Evolutionary conservation across 345 rosid genomes (phyloP).

Genomic region (Citrus mangshanensis): DNA sequence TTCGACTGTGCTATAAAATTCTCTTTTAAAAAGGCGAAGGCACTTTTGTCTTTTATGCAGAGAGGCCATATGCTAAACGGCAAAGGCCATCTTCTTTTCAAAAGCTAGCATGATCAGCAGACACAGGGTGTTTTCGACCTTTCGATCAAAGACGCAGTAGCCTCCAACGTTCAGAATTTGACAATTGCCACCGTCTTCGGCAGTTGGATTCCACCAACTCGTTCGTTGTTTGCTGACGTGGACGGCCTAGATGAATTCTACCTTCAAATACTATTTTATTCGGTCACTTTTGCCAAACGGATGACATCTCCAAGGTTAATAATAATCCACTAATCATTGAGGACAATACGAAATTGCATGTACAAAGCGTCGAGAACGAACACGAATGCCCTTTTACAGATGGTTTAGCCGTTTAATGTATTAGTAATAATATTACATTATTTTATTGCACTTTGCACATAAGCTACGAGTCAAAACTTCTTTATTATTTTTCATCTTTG

Average conservation of each 20-base stretch:
- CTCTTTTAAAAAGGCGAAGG: background rate
- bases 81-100: constrained; percentile 11
- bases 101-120: constrained; percentile 1
- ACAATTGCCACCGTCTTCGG: background rate
- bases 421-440: background rate
- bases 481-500: background rate
- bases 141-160: background rate
- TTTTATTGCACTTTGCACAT: background rate
- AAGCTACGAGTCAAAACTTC: background rate
- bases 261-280: background rate
- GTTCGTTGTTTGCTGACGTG: background rate
- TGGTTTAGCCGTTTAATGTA: background rate
- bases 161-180: background rate
- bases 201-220: background rate
- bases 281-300: background rate
- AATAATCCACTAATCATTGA: constrained; percentile 20
- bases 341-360: background rate
- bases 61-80: constrained; percentile 5
- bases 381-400: background rate
- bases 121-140: background rate
- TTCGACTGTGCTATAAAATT: background rate
- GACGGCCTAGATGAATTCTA: constrained; percentile 11
- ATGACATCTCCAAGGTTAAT: background rate
- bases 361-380: background rate
- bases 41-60: background rate